Percentiles rank a stretch among this genome's conserved stretches.
Conservation (phyloP, 805 yeast species). For the Ogataea polymorpha region DNA sequence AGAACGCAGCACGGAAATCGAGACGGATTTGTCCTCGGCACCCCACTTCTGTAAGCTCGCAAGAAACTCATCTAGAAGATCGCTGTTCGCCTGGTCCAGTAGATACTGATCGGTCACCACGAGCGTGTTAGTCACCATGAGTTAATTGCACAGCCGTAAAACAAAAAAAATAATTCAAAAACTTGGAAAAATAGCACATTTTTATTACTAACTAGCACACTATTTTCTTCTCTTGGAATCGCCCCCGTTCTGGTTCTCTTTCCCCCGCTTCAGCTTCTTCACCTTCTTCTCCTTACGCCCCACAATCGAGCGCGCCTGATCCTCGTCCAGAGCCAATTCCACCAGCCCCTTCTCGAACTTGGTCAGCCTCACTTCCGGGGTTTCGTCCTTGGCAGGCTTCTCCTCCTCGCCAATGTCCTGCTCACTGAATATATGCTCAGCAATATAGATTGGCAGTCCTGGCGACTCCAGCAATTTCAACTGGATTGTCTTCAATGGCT, state of each 20-base stretch:
- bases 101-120: conserved; percentile 28
- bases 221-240: conserved; percentile 13
- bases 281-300: conserved; percentile 51
- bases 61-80: conserved; percentile 19
- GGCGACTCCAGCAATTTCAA: conserved; percentile 74
- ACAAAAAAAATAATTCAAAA: neutral
- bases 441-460: conserved; percentile 75
- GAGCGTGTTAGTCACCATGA: conserved; percentile 27
- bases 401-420: conserved; percentile 44
- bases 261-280: conserved; percentile 16
- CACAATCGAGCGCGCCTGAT: conserved; percentile 58
- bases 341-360: conserved; percentile 73
- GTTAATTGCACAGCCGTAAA: neutral
- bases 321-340: conserved; percentile 77
- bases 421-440: conserved; percentile 52
- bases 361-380: conserved; percentile 44
- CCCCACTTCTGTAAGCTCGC: conserved; percentile 12
- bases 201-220: conserved; percentile 1
- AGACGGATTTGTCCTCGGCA: conserved; percentile 18
- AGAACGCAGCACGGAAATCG: conserved; percentile 23
- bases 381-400: conserved; percentile 24
- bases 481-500: conserved; percentile 53
- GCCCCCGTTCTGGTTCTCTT: conserved; percentile 10
- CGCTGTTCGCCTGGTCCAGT: conserved; percentile 17
- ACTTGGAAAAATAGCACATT: neutral